phyloP scores from a whole-genome alignment of 352 stramenopile species.

The Lagenidium giganteum region DNA sequence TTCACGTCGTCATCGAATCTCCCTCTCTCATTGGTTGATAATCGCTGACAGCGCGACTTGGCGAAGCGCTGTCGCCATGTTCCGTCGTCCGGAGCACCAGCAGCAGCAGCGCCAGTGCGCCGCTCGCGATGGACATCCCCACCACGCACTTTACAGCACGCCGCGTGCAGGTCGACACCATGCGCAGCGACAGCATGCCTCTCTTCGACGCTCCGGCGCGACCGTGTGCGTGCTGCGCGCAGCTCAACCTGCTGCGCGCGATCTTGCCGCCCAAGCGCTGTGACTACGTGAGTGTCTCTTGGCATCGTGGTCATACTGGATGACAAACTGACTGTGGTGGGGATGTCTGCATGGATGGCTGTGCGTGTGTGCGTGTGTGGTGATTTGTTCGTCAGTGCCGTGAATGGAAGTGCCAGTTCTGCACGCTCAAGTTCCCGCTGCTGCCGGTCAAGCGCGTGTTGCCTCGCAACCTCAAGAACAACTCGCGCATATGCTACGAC shows the following conservation, averaged over 20 bases:
- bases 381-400: conserved; percentile 22
- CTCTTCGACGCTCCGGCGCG: background rate
- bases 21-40: too few relatives aligned
- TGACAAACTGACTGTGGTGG: background rate
- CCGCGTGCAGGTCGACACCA: too few relatives aligned
- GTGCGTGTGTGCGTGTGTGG: too few relatives aligned
- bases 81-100: too few relatives aligned
- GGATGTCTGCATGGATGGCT: too few relatives aligned
- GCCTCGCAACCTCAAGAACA: conserved; percentile 43
- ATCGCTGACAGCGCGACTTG: too few relatives aligned
- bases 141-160: too few relatives aligned
- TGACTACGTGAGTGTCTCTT: conserved; percentile 44
- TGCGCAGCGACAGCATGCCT: too few relatives aligned
- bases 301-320: background rate
- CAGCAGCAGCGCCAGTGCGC: too few relatives aligned
- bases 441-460: conserved; percentile 30
- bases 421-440: conserved; percentile 52
- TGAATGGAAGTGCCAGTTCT: conserved; percentile 55
- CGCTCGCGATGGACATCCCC: too few relatives aligned
- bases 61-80: too few relatives aligned
- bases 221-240: conserved; percentile 31
- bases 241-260: conserved; percentile 40
- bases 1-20: too few relatives aligned
- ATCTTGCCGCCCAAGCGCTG: conserved; percentile 49
- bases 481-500: conserved; percentile 46